Percentiles rank a stretch among this genome's conserved stretches.
Evolutionary conservation across 2,329 filamentous ascomycete species (phyloP).

Genomic region (Colletotrichum ledebouriae): DNA sequence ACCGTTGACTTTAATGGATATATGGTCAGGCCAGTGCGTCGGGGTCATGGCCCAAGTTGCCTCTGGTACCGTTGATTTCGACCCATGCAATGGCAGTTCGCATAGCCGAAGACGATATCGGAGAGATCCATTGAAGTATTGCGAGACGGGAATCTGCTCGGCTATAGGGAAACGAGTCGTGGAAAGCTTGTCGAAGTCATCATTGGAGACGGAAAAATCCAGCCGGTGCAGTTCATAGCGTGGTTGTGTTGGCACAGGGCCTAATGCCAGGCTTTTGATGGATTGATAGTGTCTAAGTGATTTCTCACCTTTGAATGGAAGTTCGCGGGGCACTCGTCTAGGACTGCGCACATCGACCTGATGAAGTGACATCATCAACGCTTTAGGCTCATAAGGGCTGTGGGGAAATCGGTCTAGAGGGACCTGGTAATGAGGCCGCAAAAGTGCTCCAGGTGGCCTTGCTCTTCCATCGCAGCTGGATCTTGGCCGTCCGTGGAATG

Average conservation of each 20-base stretch:
- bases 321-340: slow-evolving; percentile 52
- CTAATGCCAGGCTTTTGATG: slow-evolving; percentile 63
- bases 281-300: slow-evolving; percentile 66
- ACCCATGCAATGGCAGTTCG: slow-evolving; percentile 42
- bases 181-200: slow-evolving; percentile 54
- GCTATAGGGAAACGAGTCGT: slow-evolving; percentile 47
- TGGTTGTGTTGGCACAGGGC: slow-evolving; percentile 57
- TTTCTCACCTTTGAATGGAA: slow-evolving; percentile 1
- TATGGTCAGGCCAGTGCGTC: slow-evolving; percentile 77
- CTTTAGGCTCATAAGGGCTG: slow-evolving; percentile 56
- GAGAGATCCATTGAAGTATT: slow-evolving; percentile 65
- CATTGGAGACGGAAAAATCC: slow-evolving; percentile 59
- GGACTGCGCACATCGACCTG: slow-evolving; percentile 64
- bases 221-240: slow-evolving; percentile 57
- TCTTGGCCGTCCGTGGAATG: neutral
- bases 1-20: slow-evolving; percentile 78
- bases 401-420: slow-evolving; percentile 55
- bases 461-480: slow-evolving; percentile 2
- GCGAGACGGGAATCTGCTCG: slow-evolving; percentile 53
- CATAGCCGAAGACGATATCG: slow-evolving; percentile 80
- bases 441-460: slow-evolving; percentile 42
- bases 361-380: slow-evolving; percentile 60
- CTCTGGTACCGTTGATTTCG: slow-evolving; percentile 52
- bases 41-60: slow-evolving; percentile 73
- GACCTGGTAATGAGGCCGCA: slow-evolving; percentile 45